Evolutionary conservation across 495 filamentous ascomycete species (phyloP), one percentile per base, ranked within the genome.

Genomic region (Annulohypoxylon stygium): DNA sequence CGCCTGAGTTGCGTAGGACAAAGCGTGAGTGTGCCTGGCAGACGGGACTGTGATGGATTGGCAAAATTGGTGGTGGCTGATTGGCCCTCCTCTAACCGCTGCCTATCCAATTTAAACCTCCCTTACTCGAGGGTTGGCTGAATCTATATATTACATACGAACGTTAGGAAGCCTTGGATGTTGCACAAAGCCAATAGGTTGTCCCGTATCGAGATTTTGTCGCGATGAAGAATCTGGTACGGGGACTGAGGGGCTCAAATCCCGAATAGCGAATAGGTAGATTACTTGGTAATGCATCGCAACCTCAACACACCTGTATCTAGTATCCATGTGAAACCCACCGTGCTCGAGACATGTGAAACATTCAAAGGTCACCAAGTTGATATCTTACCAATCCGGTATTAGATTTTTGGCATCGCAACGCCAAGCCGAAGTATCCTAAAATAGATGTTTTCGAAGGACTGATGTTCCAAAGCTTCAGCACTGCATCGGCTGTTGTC

Each of bases 31-130:
- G 67, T 75, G 62, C 58, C 67, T 70, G 57, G 53, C 37, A 75
- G 57, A 65, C 59, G 63, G 63, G 14, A 50, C 53, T 70, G 72
- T 75, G 72, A 75, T 47, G 63, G 54, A 39, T 25, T 36, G 45
- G 37, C 39, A 39, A 57, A 63, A 50, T 43, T 16, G 48, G 34
- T 34, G 47, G 34, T 60, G 41, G 18, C 36, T 65, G 59, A 70
- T 75, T 75, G 67, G 72, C 33, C 59, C 62, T 70, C 2, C 33
- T 63, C 63, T 70, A 75, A 53, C 57, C 72, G 72, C 71, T 51
- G 34, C 18, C 26, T 65, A 47, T 26, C 36, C 59, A 53, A 67
- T 37, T 50, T 59, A 37, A 20, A 30, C 2, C 12, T 50, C 72
- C 67, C 72, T 70, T 75, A 61, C 72, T 61, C 67, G 59, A 61